Conservation (phyloP, 2,329 filamentous ascomycete species). For the Colletotrichum somersetense region DNA sequence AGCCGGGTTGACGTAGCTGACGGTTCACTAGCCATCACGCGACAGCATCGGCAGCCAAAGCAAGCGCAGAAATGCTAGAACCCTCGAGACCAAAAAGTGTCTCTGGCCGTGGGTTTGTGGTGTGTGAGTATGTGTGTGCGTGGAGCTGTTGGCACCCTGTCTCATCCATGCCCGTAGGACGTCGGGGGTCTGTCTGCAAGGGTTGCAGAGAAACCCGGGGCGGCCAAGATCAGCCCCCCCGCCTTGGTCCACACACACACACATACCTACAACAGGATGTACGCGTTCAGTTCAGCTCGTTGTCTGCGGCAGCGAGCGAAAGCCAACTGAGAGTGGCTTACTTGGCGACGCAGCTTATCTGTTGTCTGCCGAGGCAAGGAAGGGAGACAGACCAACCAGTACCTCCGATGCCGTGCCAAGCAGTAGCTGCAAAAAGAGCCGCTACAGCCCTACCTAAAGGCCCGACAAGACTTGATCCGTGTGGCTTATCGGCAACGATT, state of each 20-base stretch:
- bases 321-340: slow-evolving; percentile 18
- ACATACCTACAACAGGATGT: neutral
- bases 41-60: neutral
- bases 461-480: neutral
- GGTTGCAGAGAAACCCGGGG: slow-evolving; percentile 37
- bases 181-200: slow-evolving; percentile 31
- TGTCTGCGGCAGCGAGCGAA: slow-evolving; percentile 14
- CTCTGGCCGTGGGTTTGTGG: no score
- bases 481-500: slow-evolving; percentile 12
- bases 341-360: slow-evolving; percentile 34
- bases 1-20: slow-evolving; percentile 2
- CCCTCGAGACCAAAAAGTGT: neutral
- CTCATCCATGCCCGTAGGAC: slow-evolving; percentile 22
- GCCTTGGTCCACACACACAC: slow-evolving; percentile 30
- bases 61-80: slow-evolving; percentile 4
- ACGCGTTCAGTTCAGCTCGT: slow-evolving; percentile 9
- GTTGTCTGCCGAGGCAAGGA: neutral
- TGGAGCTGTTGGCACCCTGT: neutral
- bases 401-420: slow-evolving; percentile 30
- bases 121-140: neutral
- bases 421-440: slow-evolving; percentile 1
- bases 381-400: slow-evolving; percentile 13
- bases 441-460: slow-evolving; percentile 7
- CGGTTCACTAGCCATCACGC: slow-evolving; percentile 6
- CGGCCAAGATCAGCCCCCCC: slow-evolving; percentile 36